A percentile compares a stretch with the other conserved stretches of the same genome.
Conservation (phyloP, 257 asterid species). For the Voacanga thouarsii region DNA sequence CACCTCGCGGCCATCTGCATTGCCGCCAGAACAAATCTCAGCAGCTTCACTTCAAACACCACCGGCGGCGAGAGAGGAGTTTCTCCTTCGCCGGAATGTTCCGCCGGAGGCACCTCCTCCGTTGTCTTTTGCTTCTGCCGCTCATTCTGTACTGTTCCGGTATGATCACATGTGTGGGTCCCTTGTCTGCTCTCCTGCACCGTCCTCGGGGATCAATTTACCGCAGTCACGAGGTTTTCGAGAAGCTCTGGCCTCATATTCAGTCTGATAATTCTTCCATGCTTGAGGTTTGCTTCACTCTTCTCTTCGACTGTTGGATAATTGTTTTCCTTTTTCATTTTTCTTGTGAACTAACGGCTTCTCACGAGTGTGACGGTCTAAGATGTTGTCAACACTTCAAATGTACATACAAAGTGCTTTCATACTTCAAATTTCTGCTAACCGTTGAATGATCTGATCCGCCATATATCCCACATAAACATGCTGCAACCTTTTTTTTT, state of each 20-base stretch:
- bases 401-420: too few relatives aligned
- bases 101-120: conserved; percentile 14
- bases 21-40: conserved; percentile 19
- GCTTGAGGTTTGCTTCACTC: conserved; percentile 43
- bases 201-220: conserved; percentile 62
- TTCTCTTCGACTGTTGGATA: background rate
- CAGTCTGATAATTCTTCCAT: conserved; percentile 58
- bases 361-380: background rate
- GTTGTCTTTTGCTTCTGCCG: conserved; percentile 15
- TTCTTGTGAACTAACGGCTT: background rate
- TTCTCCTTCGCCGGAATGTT: background rate
- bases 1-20: conserved; percentile 17
- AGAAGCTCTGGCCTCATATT: conserved; percentile 62
- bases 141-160: conserved; percentile 53
- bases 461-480: too few relatives aligned
- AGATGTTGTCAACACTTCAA: too few relatives aligned
- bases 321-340: background rate
- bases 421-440: too few relatives aligned
- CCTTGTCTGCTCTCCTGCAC: conserved; percentile 51
- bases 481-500: too few relatives aligned
- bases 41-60: conserved; percentile 8
- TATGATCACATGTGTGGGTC: conserved; percentile 64
- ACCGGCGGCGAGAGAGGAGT: conserved; percentile 20
- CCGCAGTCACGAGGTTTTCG: conserved; percentile 60
- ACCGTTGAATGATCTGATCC: too few relatives aligned